Evolutionary conservation across 306 rosid genomes (phyloP).

Genomic region (Lotus japonicus): DNA sequence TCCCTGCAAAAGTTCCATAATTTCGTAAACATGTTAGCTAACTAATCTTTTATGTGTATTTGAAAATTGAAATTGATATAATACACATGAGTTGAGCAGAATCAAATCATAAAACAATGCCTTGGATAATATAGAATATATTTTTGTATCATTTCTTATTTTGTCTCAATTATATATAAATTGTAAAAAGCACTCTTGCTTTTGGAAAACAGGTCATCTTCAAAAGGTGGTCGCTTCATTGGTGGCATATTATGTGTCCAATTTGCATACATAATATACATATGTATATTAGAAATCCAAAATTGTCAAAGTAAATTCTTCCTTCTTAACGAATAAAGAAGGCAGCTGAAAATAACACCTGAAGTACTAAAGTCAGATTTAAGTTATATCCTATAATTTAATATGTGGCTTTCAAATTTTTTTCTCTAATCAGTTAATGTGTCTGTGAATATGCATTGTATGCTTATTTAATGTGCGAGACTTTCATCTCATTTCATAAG

Average conservation of each 20-base stretch:
- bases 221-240: background rate
- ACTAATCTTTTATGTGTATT: background rate
- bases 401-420: no score
- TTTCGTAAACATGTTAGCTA: conserved; percentile 21
- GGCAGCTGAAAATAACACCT: no score
- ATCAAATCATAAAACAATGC: background rate
- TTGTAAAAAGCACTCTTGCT: background rate
- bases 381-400: no score
- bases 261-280: background rate
- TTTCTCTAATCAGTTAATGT: no score
- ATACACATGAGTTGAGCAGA: background rate
- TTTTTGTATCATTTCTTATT: background rate
- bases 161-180: background rate
- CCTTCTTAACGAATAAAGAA: background rate
- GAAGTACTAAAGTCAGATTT: no score
- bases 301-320: background rate
- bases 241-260: background rate
- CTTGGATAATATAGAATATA: background rate
- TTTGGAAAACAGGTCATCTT: background rate
- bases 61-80: background rate
- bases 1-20: conserved; percentile 25
- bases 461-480: no score
- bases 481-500: no score
- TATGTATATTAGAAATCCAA: background rate
- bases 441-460: no score